Evolutionary conservation across 1,139 yeast species (phyloP).

Genomic region (Pichia sp.): DNA sequence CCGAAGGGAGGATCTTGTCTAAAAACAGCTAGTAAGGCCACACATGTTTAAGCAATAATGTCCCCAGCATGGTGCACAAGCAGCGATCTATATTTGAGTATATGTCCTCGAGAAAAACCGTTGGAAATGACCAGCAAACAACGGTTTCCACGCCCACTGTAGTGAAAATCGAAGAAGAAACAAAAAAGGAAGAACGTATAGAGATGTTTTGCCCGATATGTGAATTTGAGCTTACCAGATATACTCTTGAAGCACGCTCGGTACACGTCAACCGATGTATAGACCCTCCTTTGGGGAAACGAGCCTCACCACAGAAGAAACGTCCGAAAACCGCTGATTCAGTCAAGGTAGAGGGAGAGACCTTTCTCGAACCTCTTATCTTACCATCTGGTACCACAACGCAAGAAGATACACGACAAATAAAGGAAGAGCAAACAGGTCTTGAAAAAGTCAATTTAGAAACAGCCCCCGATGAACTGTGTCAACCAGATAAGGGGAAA

Average conservation of each 20-base stretch:
- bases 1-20: too few species aligned
- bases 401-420: neutral
- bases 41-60: neutral
- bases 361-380: neutral
- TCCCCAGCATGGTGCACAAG: neutral
- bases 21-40: too few species aligned
- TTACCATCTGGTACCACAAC: neutral
- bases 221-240: slow-evolving; percentile 33
- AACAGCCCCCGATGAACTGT: neutral
- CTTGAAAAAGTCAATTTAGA: slow-evolving; percentile 6
- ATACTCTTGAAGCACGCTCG: slow-evolving; percentile 42
- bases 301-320: neutral
- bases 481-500: slow-evolving; percentile 11
- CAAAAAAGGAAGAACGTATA: neutral
- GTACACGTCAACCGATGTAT: slow-evolving; percentile 60
- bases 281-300: slow-evolving; percentile 12
- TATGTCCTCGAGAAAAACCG: neutral
- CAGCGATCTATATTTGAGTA: slow-evolving; percentile 13
- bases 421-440: slow-evolving; percentile 1
- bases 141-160: neutral
- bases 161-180: neutral
- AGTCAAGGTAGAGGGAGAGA: neutral
- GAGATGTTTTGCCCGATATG: slow-evolving; percentile 49
- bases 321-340: neutral
- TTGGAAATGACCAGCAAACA: neutral